A percentile compares a stretch with the other conserved stretches of the same genome.
Evolutionary conservation across 805 yeast species (phyloP).

Genomic region (Cyberlindnera mycetangii): DNA sequence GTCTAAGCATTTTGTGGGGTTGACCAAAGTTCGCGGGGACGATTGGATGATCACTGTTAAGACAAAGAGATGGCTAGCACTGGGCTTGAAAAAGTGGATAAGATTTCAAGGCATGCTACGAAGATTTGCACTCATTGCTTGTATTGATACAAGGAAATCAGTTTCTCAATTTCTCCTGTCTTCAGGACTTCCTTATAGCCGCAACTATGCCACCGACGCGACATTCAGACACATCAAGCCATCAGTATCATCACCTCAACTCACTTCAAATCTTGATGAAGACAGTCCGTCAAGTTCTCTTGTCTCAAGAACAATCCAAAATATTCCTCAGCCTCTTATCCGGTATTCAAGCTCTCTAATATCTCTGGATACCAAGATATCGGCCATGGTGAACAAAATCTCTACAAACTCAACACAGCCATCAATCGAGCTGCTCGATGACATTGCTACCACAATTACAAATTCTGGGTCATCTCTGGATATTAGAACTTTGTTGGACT

Average conservation of each 20-base stretch:
- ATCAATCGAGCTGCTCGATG: not conserved
- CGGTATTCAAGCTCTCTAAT: not conserved
- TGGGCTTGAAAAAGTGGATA: no score
- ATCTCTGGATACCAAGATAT: not conserved
- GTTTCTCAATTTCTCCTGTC: not conserved
- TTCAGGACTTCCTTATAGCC: not conserved
- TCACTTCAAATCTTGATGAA: not conserved
- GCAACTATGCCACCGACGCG: not conserved
- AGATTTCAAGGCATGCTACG: no score
- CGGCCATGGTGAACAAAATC: not conserved
- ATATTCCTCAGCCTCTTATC: not conserved
- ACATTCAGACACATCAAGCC: not conserved
- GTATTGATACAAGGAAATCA: not conserved
- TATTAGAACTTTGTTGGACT: conserved; percentile 1
- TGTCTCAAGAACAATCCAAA: not conserved
- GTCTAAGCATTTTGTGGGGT: not conserved
- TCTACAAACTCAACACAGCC: not conserved
- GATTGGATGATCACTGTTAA: not conserved
- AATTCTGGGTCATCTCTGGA: not conserved
- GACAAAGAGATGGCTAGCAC: not conserved
- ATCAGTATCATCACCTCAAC: not conserved
- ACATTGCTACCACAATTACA: not conserved
- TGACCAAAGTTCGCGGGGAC: not conserved
- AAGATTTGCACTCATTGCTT: not conserved
- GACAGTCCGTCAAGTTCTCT: not conserved